phyloP scores from a whole-genome alignment of 306 rosid genomes.

The Glycine soja region DNA sequence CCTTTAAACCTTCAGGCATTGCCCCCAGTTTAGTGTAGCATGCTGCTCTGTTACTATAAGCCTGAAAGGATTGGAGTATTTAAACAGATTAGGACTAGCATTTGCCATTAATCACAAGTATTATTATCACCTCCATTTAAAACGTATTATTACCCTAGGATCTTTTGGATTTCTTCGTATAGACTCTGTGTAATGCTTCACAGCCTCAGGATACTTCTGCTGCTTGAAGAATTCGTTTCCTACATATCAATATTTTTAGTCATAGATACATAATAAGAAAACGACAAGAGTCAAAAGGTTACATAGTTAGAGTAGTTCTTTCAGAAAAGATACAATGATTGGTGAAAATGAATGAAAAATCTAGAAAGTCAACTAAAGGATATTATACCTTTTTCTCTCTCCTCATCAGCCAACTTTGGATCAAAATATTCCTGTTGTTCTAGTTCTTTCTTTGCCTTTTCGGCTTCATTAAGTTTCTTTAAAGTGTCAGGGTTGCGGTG shows the following conservation, averaged over 20 bases:
- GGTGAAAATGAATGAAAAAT: neutral
- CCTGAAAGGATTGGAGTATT: conserved; percentile 54
- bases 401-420: conserved; percentile 87
- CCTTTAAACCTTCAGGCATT: conserved; percentile 96
- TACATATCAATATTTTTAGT: conserved; percentile 31
- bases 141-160: conserved; percentile 65
- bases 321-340: neutral
- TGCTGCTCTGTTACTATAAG: conserved; percentile 95
- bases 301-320: neutral
- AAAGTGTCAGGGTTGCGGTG: conserved; percentile 96
- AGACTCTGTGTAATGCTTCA: conserved; percentile 86
- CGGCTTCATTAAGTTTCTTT: conserved; percentile 85
- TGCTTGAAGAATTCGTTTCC: conserved; percentile 91
- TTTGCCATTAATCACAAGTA: conserved; percentile 1
- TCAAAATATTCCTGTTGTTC: conserved; percentile 90
- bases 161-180: conserved; percentile 84
- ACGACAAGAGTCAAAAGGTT: neutral
- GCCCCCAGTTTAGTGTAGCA: conserved; percentile 96
- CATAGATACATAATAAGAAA: neutral
- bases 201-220: conserved; percentile 91
- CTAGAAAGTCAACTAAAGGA: neutral
- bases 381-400: conserved; percentile 88
- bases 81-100: neutral
- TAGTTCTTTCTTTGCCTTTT: conserved; percentile 86
- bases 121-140: neutral